Percentiles rank a stretch among this genome's conserved stretches.
phyloP scores from a whole-genome alignment of 1,284 basidiomycete genomes.

The Leucoagaricus sp. region DNA sequence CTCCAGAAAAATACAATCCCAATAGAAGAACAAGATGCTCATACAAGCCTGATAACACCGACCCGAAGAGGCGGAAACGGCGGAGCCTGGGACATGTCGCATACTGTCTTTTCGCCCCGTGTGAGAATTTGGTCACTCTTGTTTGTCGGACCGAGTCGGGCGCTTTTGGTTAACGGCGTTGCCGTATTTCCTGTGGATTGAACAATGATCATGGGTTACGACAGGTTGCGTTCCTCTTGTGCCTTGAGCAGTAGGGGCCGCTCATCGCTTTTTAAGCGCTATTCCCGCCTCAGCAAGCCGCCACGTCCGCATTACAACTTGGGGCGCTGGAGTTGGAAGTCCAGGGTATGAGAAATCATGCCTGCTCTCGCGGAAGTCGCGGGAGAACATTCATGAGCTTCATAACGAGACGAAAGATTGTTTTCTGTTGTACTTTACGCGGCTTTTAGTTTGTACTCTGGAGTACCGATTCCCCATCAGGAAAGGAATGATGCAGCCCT shows the following conservation, averaged over 20 bases:
- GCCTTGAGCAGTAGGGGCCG: not conserved
- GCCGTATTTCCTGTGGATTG: not conserved
- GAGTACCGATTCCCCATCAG: conserved; percentile 7
- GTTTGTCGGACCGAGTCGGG: not conserved
- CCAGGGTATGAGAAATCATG: not conserved
- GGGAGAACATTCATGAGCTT: not conserved
- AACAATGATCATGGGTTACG: not conserved
- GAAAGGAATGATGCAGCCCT: conserved; percentile 1
- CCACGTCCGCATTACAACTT: no score
- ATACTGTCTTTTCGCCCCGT: not conserved
- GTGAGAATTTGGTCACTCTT: not conserved
- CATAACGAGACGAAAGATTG: not conserved
- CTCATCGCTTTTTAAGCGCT: no score
- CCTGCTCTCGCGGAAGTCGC: not conserved
- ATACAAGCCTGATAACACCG: not conserved
- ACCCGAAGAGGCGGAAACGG: not conserved
- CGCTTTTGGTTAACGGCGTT: not conserved
- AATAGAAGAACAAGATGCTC: not conserved
- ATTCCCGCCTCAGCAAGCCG: no score
- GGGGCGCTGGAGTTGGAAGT: no score
- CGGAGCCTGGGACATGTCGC: not conserved
- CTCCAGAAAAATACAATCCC: not conserved
- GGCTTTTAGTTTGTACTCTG: conserved; percentile 9
- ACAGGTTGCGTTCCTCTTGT: not conserved
- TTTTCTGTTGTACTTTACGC: conserved; percentile 8